Evolutionary conservation across 306 rosid species (phyloP), one percentile per base, ranked within the genome.

Genomic region (Dryas alaskensis): DNA sequence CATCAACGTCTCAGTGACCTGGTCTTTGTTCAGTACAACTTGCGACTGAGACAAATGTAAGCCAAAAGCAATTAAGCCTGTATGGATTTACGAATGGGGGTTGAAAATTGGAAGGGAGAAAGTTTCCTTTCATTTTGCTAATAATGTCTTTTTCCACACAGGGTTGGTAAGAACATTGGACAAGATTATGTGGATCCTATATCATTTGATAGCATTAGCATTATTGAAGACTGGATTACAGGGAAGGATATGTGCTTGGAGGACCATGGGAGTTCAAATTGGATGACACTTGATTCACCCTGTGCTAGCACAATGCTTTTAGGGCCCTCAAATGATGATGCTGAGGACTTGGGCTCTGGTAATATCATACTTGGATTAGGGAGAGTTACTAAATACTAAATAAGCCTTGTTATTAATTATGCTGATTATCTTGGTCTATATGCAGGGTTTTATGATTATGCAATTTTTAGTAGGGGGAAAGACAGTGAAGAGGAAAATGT

Each of bases 1-100:
- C 92, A 83, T 66, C 97, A 89, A 74, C 93, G 88, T 70, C 86
- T 89, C 72, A 88, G 81, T 1, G 92, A 93, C 85, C 97, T 91
- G 70, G 86, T 83, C 79, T 89, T 86, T 77, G 96, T 91, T 76
- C 93, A 80, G 57, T 72, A 68, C 79, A 84, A 81, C 81, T 37
- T 84, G 77, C 86, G 73, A 70, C 77, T 81, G 10, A 72, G 50
- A 59, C 79, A 77, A 60, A 70, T 76, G 90, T 86, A 82, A 81
- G 86, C 73, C 52, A 6, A 61, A 65, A 10, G 44, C 19, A 3
- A 50, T 77, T 10, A 69, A 17, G 8, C 44, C 49, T 60, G 25
- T 10, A 65, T 72, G 70, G 49, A 67, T 65, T 54, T 79, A 53
- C 64, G 52, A 45, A 16, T 48, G 78, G 66, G 69, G 13, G 80